Base-by-base conservation (phyloP, 1,139 yeast species). In the Ogataea hybrid region DNA sequence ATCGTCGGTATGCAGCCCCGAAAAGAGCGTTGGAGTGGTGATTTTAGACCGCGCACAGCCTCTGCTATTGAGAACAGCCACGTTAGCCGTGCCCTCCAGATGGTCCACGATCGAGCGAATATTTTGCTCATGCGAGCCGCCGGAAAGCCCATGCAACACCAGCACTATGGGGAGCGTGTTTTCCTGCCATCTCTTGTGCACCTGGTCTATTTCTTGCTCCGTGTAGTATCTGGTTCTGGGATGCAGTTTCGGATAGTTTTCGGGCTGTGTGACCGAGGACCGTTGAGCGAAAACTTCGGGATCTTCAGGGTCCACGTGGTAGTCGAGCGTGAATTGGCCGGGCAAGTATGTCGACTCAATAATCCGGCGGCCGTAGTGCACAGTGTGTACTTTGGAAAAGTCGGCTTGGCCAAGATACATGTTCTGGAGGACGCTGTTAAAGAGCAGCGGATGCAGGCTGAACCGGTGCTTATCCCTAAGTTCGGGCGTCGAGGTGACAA, bases 61-160 rank as follows among this genome's bases (percentile, higher is more conserved):
- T 56, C 97, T 73, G 25, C 84, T 73, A 58, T 87, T 88, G 48
- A 86, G 63, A 7, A 89, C 96, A 8, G 83, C 83, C 11, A 79
- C 76, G 51, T 85, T 92, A 68, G 77, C 74, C 27, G 54, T 54
- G 7, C 47, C 42, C 14, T 46, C 33, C 27, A 70, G 49, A 20
- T 61, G 54, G 39, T 70, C 66, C 18, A 71, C 73, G 41, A 81
- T 65, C 39, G 89, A 79, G 47, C 96, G 76, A 43, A 89, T 83
- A 53, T 87, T 80, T 8, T 92, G 81, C 59, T 90, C 97, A 57
- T 87, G 95, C 23, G 95, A 83, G 1, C 97, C 97, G 31, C 97
- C 97, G 8, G 87, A 90, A 29, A 90, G 73, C 0, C 97, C 97
- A 58, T 90, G 97, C 37, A 81, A 64, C 14, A 84, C 69, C 15